Conservation (phyloP, 495 filamentous ascomycete genomes). For the Podospora comata region DNA sequence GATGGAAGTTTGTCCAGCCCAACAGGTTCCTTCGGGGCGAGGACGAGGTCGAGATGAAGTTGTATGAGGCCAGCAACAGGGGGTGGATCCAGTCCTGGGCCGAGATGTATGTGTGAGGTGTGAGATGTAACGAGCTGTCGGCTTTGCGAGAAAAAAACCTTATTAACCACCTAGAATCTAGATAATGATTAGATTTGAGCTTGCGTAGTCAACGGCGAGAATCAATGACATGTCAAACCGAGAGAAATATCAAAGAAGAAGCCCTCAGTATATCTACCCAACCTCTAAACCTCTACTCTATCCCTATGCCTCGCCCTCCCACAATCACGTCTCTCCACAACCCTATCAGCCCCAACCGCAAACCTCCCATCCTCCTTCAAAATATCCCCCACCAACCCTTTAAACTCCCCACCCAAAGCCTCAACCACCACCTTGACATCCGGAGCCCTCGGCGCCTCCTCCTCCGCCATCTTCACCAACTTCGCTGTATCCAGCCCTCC, state of each 20-base stretch:
- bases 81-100: too few species aligned
- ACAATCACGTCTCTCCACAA: not conserved
- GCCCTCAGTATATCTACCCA: not conserved
- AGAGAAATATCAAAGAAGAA: too few species aligned
- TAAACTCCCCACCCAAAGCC: constrained; percentile 37
- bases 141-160: too few species aligned
- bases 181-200: not conserved
- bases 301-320: not conserved
- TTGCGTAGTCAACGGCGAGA: not conserved
- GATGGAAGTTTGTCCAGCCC: too few species aligned
- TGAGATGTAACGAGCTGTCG: too few species aligned
- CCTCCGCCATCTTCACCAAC: constrained; percentile 17
- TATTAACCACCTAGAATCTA: not conserved
- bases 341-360: not conserved
- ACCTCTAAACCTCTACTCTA: not conserved
- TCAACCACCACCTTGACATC: constrained; percentile 40
- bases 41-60: too few species aligned
- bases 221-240: too few species aligned
- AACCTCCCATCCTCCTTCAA: constrained; percentile 11
- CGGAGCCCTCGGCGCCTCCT: constrained; percentile 28
- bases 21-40: too few species aligned
- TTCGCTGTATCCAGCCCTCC: constrained; percentile 24
- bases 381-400: constrained; percentile 29
- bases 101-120: too few species aligned
- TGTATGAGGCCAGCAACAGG: too few species aligned